Conservation (phyloP, 169 alveolate genomes). For the Toxoplasma gondii region DNA sequence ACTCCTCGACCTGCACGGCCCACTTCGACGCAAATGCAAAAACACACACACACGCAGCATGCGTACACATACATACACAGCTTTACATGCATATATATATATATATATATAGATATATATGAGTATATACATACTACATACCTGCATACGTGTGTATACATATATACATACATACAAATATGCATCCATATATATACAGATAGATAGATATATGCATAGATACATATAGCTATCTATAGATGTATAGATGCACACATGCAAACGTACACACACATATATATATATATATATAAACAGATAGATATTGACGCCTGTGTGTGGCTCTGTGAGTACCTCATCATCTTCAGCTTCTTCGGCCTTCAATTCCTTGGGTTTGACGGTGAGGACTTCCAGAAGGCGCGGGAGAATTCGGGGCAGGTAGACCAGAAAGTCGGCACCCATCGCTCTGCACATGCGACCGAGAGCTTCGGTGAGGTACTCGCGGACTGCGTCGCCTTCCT, state of each 20-base stretch:
- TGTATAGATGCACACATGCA: background rate
- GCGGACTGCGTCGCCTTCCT: slow-evolving; percentile 88
- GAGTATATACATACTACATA: background rate
- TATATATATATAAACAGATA: background rate
- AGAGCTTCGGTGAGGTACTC: slow-evolving; percentile 89
- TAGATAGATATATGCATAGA: background rate
- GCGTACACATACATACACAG: too few relatives aligned
- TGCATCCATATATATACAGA: background rate
- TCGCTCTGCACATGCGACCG: slow-evolving; percentile 87
- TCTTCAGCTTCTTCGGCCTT: slow-evolving; percentile 41
- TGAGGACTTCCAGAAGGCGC: slow-evolving; percentile 53
- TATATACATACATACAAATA: background rate
- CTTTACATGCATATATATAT: background rate
- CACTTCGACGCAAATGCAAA: too few relatives aligned
- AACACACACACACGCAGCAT: too few relatives aligned
- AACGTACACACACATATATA: background rate
- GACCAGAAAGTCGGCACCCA: slow-evolving; percentile 86
- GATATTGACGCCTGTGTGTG: background rate
- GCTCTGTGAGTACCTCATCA: background rate
- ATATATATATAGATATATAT: too few relatives aligned
- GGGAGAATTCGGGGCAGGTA: slow-evolving; percentile 89
- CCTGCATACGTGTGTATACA: background rate
- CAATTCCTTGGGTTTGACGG: slow-evolving; percentile 51
- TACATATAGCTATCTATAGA: background rate
- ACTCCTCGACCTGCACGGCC: too few relatives aligned